phyloP scores from a whole-genome alignment of 192 early-diverging fungal genomes.

The Cetraspora pellucida region DNA sequence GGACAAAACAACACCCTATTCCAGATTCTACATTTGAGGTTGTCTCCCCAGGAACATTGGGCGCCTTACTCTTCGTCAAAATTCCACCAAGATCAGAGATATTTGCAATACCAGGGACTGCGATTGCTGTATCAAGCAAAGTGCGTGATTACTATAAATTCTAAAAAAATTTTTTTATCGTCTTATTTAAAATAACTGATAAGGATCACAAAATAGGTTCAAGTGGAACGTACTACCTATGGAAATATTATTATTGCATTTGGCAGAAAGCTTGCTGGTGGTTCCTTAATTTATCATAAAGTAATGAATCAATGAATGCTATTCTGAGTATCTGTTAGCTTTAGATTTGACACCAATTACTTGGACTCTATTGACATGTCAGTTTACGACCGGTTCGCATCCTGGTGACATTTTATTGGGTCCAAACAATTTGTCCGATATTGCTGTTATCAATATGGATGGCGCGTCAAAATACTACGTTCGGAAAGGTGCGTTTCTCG shows the following conservation, averaged over 20 bases:
- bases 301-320: constrained; percentile 26
- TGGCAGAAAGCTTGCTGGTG: constrained; percentile 38
- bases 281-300: constrained; percentile 47
- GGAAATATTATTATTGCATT: constrained; percentile 38
- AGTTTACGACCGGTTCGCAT: constrained; percentile 57
- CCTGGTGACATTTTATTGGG: constrained; percentile 71
- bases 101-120: constrained; percentile 54
- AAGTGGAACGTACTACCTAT: constrained; percentile 38
- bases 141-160: constrained; percentile 34
- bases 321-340: neutral
- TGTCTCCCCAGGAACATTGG: constrained; percentile 50
- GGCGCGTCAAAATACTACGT: constrained; percentile 62
- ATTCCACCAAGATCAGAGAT: constrained; percentile 58
- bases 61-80: constrained; percentile 47
- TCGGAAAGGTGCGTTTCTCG: constrained; percentile 64
- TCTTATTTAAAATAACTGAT: neutral
- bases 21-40: constrained; percentile 58
- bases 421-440: constrained; percentile 63
- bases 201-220: constrained; percentile 25
- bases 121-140: constrained; percentile 53
- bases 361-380: neutral
- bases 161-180: too few species aligned
- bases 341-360: neutral
- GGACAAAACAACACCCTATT: constrained; percentile 45
- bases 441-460: constrained; percentile 61